Conservation (phyloP, 495 filamentous ascomycete species). For the Paragyromitra xinjiangensis region DNA sequence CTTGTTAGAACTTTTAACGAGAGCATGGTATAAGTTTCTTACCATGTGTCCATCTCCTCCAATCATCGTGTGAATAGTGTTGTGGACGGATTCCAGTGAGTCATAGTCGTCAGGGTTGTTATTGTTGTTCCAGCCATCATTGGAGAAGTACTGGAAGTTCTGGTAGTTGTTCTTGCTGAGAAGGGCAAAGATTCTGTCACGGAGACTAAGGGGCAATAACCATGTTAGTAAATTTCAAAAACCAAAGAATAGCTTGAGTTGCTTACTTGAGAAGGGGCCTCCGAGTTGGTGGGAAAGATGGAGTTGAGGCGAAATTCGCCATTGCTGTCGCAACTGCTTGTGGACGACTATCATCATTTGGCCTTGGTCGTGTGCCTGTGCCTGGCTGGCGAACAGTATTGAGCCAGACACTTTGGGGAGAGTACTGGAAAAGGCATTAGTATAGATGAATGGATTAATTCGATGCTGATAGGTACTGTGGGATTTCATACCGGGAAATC, state of each 20-base stretch:
- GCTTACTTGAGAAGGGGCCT: conserved; percentile 41
- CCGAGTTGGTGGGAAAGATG: conserved; percentile 19
- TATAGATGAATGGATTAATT: neutral
- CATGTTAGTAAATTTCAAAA: conserved; percentile 3
- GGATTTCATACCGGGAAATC: conserved; percentile 45
- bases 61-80: conserved; percentile 40
- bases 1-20: neutral
- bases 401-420: conserved; percentile 25
- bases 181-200: conserved; percentile 74
- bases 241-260: conserved; percentile 35
- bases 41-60: conserved; percentile 58
- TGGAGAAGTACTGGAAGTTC: conserved; percentile 71
- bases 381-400: conserved; percentile 43
- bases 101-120: conserved; percentile 65
- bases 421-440: neutral
- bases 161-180: conserved; percentile 56
- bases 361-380: conserved; percentile 24
- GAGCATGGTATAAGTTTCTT: conserved; percentile 59
- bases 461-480: neutral
- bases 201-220: conserved; percentile 63
- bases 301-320: neutral
- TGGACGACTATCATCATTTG: conserved; percentile 70
- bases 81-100: conserved; percentile 53
- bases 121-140: conserved; percentile 69
- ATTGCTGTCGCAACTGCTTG: conserved; percentile 64